Evolutionary conservation across 1,139 yeast genomes (phyloP).

Genomic region (Candida smagusa): DNA sequence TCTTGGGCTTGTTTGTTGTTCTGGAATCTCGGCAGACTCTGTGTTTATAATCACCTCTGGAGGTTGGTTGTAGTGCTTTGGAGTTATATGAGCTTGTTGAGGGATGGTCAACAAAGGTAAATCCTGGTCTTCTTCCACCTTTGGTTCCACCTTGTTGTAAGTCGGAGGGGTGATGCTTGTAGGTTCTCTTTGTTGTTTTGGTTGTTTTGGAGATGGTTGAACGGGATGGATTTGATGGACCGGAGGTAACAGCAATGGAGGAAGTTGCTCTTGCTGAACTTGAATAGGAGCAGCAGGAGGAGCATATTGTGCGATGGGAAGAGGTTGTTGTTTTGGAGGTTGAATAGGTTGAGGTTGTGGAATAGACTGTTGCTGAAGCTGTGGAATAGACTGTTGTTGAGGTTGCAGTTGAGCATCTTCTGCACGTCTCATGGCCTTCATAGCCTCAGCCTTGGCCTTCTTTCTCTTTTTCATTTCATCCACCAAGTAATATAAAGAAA

Average conservation of each 20-base stretch:
- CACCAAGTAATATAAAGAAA: conserved; percentile 83
- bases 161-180: conserved; percentile 1
- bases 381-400: conserved; percentile 8
- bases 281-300: neutral
- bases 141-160: neutral
- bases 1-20: conserved; percentile 34
- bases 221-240: neutral
- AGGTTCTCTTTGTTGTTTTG: conserved; percentile 3
- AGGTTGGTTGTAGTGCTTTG: conserved; percentile 15
- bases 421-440: conserved; percentile 14
- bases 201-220: neutral
- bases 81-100: conserved; percentile 63
- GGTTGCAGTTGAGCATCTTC: conserved; percentile 13
- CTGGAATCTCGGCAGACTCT: conserved; percentile 20
- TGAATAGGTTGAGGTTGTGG: conserved; percentile 4
- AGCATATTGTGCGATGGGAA: neutral
- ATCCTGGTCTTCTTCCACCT: conserved; percentile 12
- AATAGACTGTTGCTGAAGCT: conserved; percentile 5
- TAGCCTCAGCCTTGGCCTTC: conserved; percentile 53
- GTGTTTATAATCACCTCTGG: conserved; percentile 9
- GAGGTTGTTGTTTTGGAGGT: conserved; percentile 3
- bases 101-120: conserved; percentile 47
- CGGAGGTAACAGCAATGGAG: neutral
- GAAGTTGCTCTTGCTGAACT: neutral
- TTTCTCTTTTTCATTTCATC: conserved; percentile 77